phyloP scores from a whole-genome alignment of 805 yeast genomes.

The Nakazawaea anatomiae region DNA sequence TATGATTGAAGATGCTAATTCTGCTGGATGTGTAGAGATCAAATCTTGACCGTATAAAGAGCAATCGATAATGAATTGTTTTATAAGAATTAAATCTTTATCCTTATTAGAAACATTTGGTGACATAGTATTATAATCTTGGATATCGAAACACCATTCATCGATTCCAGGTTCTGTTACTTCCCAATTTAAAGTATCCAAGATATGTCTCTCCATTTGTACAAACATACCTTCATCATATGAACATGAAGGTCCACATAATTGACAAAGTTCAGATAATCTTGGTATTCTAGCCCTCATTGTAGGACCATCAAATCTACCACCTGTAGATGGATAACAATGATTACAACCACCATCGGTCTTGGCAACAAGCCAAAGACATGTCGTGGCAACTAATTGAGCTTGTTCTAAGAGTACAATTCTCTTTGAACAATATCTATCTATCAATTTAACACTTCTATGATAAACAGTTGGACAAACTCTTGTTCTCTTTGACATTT shows the following conservation, averaged over 20 bases:
- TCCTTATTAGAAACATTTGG: conserved; percentile 22
- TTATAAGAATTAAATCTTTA: conserved; percentile 36
- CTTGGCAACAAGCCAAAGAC: conserved; percentile 81
- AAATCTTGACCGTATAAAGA: conserved; percentile 42
- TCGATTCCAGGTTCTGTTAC: conserved; percentile 57
- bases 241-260: conserved; percentile 60
- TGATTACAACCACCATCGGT: conserved; percentile 72
- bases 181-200: conserved; percentile 67
- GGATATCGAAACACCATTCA: conserved; percentile 38
- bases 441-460: conserved; percentile 63
- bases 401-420: conserved; percentile 71
- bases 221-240: conserved; percentile 56
- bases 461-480: conserved; percentile 57
- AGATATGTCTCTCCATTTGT: conserved; percentile 76
- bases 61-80: conserved; percentile 43
- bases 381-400: conserved; percentile 76
- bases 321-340: conserved; percentile 53
- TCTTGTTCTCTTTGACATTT: conserved; percentile 51
- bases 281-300: conserved; percentile 73
- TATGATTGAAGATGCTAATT: conserved; percentile 13
- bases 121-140: conserved; percentile 36
- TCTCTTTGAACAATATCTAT: conserved; percentile 76
- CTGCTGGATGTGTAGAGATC: conserved; percentile 29
- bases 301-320: conserved; percentile 62
- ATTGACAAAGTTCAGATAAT: conserved; percentile 59